These are phyloP conservation scores for Pseudonectria foliicola DNA, from an alignment of 2,329 filamentous ascomycete species.

Conservation along the genomic window DNA sequence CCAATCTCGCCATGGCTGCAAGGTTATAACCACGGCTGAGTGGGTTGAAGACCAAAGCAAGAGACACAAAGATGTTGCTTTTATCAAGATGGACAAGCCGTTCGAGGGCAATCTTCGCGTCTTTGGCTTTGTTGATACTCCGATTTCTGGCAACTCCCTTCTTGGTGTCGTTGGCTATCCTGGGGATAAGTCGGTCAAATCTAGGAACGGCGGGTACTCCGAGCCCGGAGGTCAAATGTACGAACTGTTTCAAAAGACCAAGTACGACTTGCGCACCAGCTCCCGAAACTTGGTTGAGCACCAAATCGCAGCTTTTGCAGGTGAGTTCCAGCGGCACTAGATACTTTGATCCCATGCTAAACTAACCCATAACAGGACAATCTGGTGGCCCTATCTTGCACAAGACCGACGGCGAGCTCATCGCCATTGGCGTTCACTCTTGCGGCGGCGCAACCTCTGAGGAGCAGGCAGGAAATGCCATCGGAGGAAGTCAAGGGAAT, in stretches of 20 bases:
- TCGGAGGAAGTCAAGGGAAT: conserved; percentile 14
- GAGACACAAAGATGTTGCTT: conserved; percentile 16
- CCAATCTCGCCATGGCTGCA: conserved; percentile 12
- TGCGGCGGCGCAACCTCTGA: conserved; percentile 16
- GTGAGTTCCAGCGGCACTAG: conserved; percentile 9
- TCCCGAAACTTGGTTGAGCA: conserved; percentile 24
- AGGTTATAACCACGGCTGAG: conserved; percentile 16
- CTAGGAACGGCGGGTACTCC: conserved; percentile 1
- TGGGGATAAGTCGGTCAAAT: conserved; percentile 16
- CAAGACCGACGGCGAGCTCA: conserved; percentile 1
- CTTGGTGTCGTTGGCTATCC: conserved; percentile 30
- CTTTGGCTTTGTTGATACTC: conserved; percentile 15
- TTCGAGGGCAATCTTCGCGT: conserved; percentile 17
- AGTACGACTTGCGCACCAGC: conserved; percentile 16
- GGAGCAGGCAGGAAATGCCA: conserved; percentile 20
- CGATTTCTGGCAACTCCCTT: background rate
- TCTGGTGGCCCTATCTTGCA: conserved; percentile 21
- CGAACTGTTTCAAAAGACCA: conserved; percentile 18
- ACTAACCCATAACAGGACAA: conserved; percentile 13
- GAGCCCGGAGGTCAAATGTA: conserved; percentile 28
- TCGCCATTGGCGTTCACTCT: conserved; percentile 22
- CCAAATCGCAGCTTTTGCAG: conserved; percentile 20
- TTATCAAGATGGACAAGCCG: conserved; percentile 18
- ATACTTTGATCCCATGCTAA: background rate
- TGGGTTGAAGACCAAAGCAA: conserved; percentile 11